phyloP scores from a whole-genome alignment of 129 eudicot genomes.

The Pulicaria dysenterica region DNA sequence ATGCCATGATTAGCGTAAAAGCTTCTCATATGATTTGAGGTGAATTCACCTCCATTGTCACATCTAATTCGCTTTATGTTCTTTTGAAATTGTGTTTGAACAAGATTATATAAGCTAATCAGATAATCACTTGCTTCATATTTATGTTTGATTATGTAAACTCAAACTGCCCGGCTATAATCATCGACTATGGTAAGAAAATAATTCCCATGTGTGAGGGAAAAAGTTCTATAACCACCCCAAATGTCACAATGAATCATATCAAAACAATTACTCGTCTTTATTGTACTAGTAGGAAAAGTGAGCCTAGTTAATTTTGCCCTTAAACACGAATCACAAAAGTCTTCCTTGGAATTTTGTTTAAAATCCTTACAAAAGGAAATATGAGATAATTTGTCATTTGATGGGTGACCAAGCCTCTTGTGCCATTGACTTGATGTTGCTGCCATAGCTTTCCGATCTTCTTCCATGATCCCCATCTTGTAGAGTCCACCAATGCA shows the following conservation, averaged over 20 bases:
- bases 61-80: neutral
- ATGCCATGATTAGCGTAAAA: too few relatives aligned
- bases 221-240: neutral
- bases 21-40: too few relatives aligned
- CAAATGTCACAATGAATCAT: neutral
- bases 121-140: neutral
- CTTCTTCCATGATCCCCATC: too few relatives aligned
- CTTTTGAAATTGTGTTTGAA: neutral
- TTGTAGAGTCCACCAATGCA: too few relatives aligned
- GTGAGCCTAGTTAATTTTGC: neutral
- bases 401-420: neutral
- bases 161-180: neutral
- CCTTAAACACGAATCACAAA: neutral
- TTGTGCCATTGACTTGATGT: too few relatives aligned
- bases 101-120: neutral
- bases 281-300: neutral
- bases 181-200: constrained; percentile 30
- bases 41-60: neutral
- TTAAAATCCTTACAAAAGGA: neutral
- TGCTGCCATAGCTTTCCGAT: too few relatives aligned
- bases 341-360: neutral
- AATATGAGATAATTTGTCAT: neutral
- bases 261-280: neutral
- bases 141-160: neutral
- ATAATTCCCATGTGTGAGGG: neutral